Conservation (phyloP, 2,329 filamentous ascomycete species). For the Fusarium temperatum region DNA sequence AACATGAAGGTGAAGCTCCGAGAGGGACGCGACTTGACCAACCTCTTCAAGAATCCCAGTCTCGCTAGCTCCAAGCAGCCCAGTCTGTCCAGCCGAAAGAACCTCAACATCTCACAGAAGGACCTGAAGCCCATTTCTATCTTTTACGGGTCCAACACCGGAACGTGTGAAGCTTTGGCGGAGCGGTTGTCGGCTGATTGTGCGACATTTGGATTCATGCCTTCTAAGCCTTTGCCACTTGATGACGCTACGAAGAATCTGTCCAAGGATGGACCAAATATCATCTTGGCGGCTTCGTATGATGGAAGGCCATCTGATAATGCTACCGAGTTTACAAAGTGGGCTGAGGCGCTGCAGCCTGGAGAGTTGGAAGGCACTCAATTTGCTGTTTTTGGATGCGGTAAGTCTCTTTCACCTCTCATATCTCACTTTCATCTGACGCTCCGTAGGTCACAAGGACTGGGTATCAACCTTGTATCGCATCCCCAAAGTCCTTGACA, state of each 20-base stretch:
- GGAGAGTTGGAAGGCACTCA: not conserved
- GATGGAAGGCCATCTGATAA: constrained; percentile 2
- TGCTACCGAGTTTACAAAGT: not conserved
- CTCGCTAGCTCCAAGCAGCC: not conserved
- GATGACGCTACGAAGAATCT: not conserved
- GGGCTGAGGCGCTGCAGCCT: not conserved
- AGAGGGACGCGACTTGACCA: not conserved
- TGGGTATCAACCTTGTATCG: constrained; percentile 72
- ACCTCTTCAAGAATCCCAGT: not conserved
- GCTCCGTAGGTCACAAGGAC: constrained; percentile 44
- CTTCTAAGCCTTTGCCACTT: not conserved
- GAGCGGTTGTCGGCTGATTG: not conserved
- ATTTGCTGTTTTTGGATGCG: constrained; percentile 1
- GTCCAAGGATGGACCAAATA: not conserved
- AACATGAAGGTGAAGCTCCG: constrained; percentile 4
- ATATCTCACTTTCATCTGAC: not conserved
- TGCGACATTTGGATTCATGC: not conserved
- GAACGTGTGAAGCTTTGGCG: not conserved
- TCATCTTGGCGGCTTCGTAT: not conserved
- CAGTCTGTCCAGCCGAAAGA: not conserved
- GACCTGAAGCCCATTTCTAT: constrained; percentile 3
- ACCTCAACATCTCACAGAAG: not conserved
- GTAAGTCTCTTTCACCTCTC: not conserved
- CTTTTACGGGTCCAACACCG: not conserved
- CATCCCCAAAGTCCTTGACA: constrained; percentile 70